These are phyloP conservation scores for Aquilaria sinensis DNA, from an alignment of 345 rosid species.

Conservation along the genomic window DNA sequence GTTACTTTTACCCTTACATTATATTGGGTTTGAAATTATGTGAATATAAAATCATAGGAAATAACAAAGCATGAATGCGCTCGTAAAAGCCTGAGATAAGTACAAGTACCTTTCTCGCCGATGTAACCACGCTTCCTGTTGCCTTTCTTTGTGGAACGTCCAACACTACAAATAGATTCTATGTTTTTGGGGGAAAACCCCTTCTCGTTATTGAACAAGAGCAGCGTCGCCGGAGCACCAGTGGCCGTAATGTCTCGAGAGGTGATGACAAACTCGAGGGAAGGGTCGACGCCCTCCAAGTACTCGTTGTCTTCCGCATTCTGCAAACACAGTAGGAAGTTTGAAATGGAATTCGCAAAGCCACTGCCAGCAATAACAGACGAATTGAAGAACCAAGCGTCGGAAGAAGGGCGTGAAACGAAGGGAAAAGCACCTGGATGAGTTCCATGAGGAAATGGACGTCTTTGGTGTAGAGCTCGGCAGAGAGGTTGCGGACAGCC, in stretches of 20 bases:
- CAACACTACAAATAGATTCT: conserved; percentile 64
- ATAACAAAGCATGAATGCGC: no score
- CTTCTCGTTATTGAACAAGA: conserved; percentile 62
- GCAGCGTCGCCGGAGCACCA: conserved; percentile 58
- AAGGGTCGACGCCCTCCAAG: conserved; percentile 49
- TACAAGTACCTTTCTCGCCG: conserved; percentile 66
- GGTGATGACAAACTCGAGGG: conserved; percentile 66
- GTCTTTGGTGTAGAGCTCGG: conserved; percentile 63
- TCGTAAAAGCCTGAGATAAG: no score
- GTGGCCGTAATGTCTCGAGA: conserved; percentile 62
- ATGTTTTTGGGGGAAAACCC: conserved; percentile 56
- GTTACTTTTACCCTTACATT: no score
- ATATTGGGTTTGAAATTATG: no score
- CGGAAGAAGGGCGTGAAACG: not conserved
- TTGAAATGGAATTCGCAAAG: no score
- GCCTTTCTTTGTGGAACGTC: conserved; percentile 67
- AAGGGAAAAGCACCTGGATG: conserved; percentile 33
- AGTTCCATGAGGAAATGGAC: conserved; percentile 77
- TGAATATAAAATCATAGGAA: no score
- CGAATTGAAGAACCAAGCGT: not conserved
- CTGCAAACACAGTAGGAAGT: conserved; percentile 19
- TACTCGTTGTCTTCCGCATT: conserved; percentile 82
- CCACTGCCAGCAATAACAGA: no score
- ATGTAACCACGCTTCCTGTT: conserved; percentile 54
- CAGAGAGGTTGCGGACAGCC: conserved; percentile 56